phyloP scores from a whole-genome alignment of 441 rosid genomes.

The Metrosideros polymorpha region DNA sequence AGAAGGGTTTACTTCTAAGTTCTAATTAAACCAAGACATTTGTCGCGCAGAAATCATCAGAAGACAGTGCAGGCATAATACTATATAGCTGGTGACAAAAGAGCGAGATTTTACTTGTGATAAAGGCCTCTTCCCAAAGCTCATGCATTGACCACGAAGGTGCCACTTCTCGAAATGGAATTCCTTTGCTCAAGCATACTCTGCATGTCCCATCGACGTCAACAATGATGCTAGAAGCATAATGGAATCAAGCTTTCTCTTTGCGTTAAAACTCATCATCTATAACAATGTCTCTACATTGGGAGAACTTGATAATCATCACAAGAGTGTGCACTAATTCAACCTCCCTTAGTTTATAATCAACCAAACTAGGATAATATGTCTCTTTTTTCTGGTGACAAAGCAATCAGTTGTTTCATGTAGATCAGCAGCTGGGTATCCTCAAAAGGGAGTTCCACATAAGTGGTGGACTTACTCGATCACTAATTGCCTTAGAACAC shows the following conservation, averaged over 20 bases:
- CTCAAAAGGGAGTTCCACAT: background rate
- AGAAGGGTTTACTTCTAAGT: background rate
- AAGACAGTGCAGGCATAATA: background rate
- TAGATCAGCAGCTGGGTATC: background rate
- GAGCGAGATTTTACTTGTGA: conserved; percentile 46
- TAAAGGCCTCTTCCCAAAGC: conserved; percentile 80
- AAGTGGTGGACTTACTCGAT: conserved; percentile 42
- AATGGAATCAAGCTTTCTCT: background rate
- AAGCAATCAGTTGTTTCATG: background rate
- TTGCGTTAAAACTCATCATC: background rate
- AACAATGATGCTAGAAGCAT: background rate
- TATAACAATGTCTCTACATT: background rate
- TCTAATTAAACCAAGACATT: background rate
- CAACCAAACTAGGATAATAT: background rate
- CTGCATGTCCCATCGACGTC: conserved; percentile 18
- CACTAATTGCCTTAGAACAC: conserved; percentile 67
- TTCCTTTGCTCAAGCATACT: conserved; percentile 56
- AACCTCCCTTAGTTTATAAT: background rate
- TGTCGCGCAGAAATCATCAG: background rate
- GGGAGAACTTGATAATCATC: background rate
- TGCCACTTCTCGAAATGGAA: conserved; percentile 58
- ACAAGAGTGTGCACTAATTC: background rate
- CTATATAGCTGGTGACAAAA: background rate
- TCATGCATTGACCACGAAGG: conserved; percentile 67
- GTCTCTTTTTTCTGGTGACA: background rate